Evolutionary conservation across 441 rosid genomes (phyloP).

Genomic region (Jatropha multifida): DNA sequence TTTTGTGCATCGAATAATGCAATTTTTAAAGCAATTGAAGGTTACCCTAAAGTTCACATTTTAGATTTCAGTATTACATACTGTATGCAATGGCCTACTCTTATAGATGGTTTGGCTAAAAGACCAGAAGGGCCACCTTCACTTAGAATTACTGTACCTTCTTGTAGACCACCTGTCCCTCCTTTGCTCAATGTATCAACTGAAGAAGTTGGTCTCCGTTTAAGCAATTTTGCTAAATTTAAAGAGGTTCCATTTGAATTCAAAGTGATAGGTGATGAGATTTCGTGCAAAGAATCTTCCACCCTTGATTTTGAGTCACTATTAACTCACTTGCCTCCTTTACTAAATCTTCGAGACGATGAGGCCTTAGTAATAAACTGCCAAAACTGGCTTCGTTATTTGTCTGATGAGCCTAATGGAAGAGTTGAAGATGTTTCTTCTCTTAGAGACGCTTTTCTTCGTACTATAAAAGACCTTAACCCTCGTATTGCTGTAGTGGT

Average conservation of each 20-base stretch:
- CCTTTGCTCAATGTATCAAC: slow-evolving; percentile 51
- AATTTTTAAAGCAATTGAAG: slow-evolving; percentile 48
- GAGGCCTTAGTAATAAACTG: slow-evolving; percentile 62
- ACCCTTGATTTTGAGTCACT: slow-evolving; percentile 33
- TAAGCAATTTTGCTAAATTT: slow-evolving; percentile 52
- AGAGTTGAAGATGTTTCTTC: slow-evolving; percentile 20
- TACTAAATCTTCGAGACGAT: slow-evolving; percentile 36
- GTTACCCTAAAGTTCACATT: slow-evolving; percentile 48
- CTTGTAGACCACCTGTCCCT: slow-evolving; percentile 48
- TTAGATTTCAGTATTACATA: slow-evolving; percentile 63
- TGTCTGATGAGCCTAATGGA: slow-evolving; percentile 38
- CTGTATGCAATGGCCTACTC: slow-evolving; percentile 78
- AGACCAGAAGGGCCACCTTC: slow-evolving; percentile 64
- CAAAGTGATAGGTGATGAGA: slow-evolving; percentile 30
- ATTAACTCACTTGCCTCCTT: slow-evolving; percentile 33
- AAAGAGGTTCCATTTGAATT: slow-evolving; percentile 58
- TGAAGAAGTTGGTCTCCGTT: slow-evolving; percentile 54
- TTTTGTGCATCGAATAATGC: slow-evolving; percentile 58
- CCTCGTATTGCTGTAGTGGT: slow-evolving; percentile 46
- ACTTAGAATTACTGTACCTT: slow-evolving; percentile 54
- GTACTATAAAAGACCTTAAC: slow-evolving; percentile 39
- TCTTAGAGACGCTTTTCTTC: slow-evolving; percentile 40
- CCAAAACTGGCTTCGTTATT: slow-evolving; percentile 61
- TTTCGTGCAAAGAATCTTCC: slow-evolving; percentile 6
- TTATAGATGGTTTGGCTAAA: slow-evolving; percentile 62